These are phyloP conservation scores for Aurifilum marmelostoma DNA, from an alignment of 2,329 filamentous ascomycete species.

Conservation along the genomic window DNA sequence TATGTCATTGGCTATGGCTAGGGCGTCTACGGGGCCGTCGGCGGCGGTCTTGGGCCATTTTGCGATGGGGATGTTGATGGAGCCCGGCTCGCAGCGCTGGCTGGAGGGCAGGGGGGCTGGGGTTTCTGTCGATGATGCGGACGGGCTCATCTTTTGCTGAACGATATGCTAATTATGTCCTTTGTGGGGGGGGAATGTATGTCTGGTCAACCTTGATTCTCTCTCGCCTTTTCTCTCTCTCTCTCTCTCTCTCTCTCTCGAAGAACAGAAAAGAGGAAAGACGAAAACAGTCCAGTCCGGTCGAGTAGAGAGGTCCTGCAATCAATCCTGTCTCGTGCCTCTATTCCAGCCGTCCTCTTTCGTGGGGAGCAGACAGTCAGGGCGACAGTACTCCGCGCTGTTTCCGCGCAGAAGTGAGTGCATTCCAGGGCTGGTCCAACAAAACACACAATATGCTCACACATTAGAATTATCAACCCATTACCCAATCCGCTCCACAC, in stretches of 20 bases:
- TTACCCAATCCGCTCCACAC: too few relatives aligned
- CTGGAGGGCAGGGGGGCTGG: conserved; percentile 14
- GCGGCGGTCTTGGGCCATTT: conserved; percentile 42
- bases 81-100: conserved; percentile 47
- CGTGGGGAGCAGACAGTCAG: too few relatives aligned
- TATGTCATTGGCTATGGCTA: conserved; percentile 43
- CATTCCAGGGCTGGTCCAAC: too few relatives aligned
- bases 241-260: too few relatives aligned
- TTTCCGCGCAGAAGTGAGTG: too few relatives aligned
- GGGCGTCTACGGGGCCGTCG: conserved; percentile 40
- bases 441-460: too few relatives aligned
- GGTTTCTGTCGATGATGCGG: conserved; percentile 2
- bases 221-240: not conserved
- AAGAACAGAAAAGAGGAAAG: not conserved
- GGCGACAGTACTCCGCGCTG: too few relatives aligned
- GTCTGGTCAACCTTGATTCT: not conserved
- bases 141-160: conserved; percentile 22
- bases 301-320: too few relatives aligned
- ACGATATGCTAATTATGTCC: not conserved
- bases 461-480: too few relatives aligned
- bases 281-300: not conserved
- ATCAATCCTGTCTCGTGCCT: too few relatives aligned
- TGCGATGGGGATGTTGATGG: conserved; percentile 55
- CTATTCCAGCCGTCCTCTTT: too few relatives aligned
- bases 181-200: not conserved